These are phyloP conservation scores for Oidium heveae DNA, from an alignment of 2,329 filamentous ascomycete species.

Conservation along the genomic window DNA sequence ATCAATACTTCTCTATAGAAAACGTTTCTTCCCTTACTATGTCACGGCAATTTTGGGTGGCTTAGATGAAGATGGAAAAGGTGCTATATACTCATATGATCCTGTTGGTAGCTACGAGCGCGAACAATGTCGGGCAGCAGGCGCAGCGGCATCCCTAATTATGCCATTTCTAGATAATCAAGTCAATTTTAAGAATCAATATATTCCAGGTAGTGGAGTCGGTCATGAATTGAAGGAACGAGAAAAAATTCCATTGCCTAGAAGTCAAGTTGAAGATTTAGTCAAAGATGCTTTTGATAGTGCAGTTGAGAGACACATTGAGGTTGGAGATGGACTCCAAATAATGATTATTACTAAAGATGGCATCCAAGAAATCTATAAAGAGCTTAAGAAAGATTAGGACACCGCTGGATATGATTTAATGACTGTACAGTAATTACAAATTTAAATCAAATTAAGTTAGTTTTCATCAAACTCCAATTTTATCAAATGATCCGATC, in stretches of 20 bases:
- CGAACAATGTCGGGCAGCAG: constrained; percentile 83
- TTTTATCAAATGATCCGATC: too few species aligned
- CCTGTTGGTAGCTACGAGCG: constrained; percentile 94
- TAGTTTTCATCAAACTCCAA: too few species aligned
- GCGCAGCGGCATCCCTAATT: constrained; percentile 78
- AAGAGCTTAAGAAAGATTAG: constrained; percentile 77
- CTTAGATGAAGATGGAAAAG: constrained; percentile 80
- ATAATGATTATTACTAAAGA: constrained; percentile 78
- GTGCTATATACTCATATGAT: constrained; percentile 91
- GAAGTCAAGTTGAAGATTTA: constrained; percentile 53
- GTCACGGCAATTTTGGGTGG: constrained; percentile 84
- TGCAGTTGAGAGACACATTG: constrained; percentile 94
- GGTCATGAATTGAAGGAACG: constrained; percentile 59
- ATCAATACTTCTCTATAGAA: constrained; percentile 85
- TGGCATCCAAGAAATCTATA: constrained; percentile 66
- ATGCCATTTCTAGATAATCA: constrained; percentile 99
- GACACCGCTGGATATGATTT: background rate
- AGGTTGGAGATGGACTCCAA: constrained; percentile 90
- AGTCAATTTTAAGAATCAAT: constrained; percentile 99
- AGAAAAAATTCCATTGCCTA: constrained; percentile 42
- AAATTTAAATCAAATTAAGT: too few species aligned
- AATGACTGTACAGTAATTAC: background rate
- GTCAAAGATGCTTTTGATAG: constrained; percentile 97
- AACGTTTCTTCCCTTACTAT: constrained; percentile 99
- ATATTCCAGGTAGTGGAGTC: constrained; percentile 60